These are phyloP conservation scores for Melastoma candidum DNA, from an alignment of 441 rosid species.

Conservation along the genomic window DNA sequence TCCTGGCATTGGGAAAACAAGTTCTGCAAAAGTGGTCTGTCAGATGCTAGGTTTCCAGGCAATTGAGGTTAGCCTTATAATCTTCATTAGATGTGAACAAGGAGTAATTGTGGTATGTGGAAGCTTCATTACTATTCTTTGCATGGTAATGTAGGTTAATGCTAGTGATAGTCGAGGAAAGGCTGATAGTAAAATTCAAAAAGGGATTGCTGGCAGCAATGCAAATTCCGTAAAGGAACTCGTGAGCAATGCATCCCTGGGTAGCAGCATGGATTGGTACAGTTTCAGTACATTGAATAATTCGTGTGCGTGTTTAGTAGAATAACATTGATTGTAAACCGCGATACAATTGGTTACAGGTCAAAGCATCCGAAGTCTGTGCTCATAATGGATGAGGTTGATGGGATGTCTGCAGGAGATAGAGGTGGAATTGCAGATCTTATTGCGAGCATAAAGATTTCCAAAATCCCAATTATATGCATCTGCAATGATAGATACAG, in stretches of 20 bases:
- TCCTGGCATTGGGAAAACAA: slow-evolving; percentile 97
- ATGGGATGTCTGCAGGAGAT: slow-evolving; percentile 99
- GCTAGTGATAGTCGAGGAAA: slow-evolving; percentile 99
- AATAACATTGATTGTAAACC: slow-evolving; percentile 19
- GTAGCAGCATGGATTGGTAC: slow-evolving; percentile 55
- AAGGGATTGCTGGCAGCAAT: slow-evolving; percentile 95
- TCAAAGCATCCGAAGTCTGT: slow-evolving; percentile 68
- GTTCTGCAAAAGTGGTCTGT: slow-evolving; percentile 81
- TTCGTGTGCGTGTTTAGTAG: slow-evolving; percentile 1
- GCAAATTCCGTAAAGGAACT: slow-evolving; percentile 91
- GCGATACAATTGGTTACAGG: slow-evolving; percentile 27
- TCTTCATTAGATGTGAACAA: not conserved
- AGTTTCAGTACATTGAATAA: slow-evolving; percentile 17
- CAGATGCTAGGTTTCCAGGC: slow-evolving; percentile 92
- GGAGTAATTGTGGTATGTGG: too few species aligned
- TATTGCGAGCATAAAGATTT: slow-evolving; percentile 88
- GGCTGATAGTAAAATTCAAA: slow-evolving; percentile 67
- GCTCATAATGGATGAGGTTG: slow-evolving; percentile 97
- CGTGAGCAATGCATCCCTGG: slow-evolving; percentile 75
- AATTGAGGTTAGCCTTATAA: slow-evolving; percentile 52
- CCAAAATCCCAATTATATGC: slow-evolving; percentile 90
- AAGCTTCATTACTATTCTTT: too few species aligned
- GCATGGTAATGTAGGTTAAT: slow-evolving; percentile 47
- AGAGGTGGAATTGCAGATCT: slow-evolving; percentile 98
- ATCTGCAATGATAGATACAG: slow-evolving; percentile 96